These are phyloP conservation scores for Colletotrichum scovillei DNA, from an alignment of 2,329 filamentous ascomycete genomes.

Conservation along the genomic window DNA sequence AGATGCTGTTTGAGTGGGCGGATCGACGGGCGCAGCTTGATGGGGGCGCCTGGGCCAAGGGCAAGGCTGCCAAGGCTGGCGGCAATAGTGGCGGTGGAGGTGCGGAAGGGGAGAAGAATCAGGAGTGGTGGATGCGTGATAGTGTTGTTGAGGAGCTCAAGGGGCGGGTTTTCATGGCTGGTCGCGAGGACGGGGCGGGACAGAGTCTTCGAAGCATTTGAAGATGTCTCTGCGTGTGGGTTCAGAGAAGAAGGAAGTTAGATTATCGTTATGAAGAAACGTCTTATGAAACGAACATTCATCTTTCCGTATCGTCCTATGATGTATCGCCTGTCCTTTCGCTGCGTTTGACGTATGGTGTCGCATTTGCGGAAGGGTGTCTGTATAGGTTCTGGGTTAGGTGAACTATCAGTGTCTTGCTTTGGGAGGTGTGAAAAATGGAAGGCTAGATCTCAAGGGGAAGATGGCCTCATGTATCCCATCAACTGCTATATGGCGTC, in stretches of 20 bases:
- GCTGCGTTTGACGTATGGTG: too few relatives aligned
- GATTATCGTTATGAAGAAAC: constrained; percentile 11
- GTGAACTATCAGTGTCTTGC: too few relatives aligned
- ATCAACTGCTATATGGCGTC: too few relatives aligned
- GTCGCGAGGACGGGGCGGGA: constrained; percentile 45
- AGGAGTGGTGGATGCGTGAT: constrained; percentile 66
- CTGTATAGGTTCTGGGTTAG: too few relatives aligned
- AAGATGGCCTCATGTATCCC: too few relatives aligned
- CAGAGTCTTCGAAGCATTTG: constrained; percentile 35
- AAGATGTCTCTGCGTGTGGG: not conserved
- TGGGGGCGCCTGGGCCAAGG: constrained; percentile 36
- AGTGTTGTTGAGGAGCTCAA: constrained; percentile 66
- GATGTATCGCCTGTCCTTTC: too few relatives aligned
- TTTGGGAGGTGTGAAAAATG: too few relatives aligned
- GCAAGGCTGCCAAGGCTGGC: constrained; percentile 24
- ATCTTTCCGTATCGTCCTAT: too few relatives aligned
- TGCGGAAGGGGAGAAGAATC: constrained; percentile 43
- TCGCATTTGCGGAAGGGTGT: too few relatives aligned
- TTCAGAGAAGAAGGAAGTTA: not conserved
- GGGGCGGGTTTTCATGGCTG: constrained; percentile 64
- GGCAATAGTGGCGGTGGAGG: not conserved
- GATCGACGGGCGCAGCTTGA: constrained; percentile 54
- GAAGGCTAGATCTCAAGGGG: too few relatives aligned
- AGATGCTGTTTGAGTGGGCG: constrained; percentile 67
- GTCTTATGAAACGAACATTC: not conserved